Percentiles rank a stretch among this genome's conserved stretches.
Evolutionary conservation across 352 stramenopile genomes (phyloP).

Genomic region (Phytophthora pistaciae): DNA sequence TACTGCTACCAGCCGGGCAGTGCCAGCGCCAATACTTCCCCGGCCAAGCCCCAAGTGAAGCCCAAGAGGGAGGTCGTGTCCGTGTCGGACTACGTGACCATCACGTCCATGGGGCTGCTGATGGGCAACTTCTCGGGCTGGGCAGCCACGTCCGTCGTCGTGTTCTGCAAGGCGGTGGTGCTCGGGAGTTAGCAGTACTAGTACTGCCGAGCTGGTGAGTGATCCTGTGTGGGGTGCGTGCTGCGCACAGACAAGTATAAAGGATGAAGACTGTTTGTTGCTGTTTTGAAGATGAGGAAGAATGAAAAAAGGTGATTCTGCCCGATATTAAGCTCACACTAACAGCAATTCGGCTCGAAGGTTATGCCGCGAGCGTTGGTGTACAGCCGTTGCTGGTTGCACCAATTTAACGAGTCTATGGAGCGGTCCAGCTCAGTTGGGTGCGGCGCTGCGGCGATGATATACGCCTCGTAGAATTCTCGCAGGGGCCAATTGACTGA

Average conservation of each 20-base stretch:
- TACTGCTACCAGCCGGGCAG: conserved; percentile 52
- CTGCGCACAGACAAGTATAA: conserved; percentile 24
- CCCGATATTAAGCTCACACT: conserved; percentile 11
- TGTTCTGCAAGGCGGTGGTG: conserved; percentile 69
- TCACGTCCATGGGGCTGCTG: conserved; percentile 68
- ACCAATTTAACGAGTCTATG: background rate
- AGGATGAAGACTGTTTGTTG: conserved; percentile 8
- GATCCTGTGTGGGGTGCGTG: conserved; percentile 14
- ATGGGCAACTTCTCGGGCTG: conserved; percentile 71
- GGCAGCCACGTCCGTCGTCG: conserved; percentile 55
- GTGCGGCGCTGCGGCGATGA: background rate
- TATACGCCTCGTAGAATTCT: background rate
- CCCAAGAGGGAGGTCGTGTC: conserved; percentile 61
- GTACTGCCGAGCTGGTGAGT: background rate
- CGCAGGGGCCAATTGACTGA: background rate
- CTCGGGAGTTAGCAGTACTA: conserved; percentile 46
- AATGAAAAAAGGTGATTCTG: background rate
- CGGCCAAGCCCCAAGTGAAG: conserved; percentile 22
- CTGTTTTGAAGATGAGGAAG: conserved; percentile 7
- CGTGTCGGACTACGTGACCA: conserved; percentile 75
- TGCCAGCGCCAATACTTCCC: conserved; percentile 4
- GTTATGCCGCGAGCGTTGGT: background rate
- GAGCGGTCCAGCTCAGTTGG: background rate
- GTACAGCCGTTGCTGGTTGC: background rate
- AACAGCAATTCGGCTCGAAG: background rate